phyloP scores from a whole-genome alignment of 2,329 filamentous ascomycete genomes.

The Stagonosporopsis tanaceti region DNA sequence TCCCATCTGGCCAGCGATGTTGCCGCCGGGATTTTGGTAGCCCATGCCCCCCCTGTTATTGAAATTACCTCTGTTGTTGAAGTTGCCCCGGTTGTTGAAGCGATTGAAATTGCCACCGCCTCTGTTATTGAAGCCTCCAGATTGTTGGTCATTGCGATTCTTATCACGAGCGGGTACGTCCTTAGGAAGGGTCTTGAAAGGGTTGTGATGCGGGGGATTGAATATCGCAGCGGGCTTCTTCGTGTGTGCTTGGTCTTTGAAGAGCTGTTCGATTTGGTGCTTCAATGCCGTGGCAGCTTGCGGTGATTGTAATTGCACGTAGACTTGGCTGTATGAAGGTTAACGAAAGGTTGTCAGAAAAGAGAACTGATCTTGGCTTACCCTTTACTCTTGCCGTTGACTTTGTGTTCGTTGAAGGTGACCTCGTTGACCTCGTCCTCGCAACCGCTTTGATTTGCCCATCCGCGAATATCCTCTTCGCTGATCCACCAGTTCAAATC shows the following conservation, averaged over 20 bases:
- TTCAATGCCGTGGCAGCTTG: slow-evolving; percentile 89
- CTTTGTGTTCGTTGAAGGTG: slow-evolving; percentile 97
- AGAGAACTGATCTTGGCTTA: slow-evolving; percentile 55
- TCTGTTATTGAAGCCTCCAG: slow-evolving; percentile 48
- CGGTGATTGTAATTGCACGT: slow-evolving; percentile 81
- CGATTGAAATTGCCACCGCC: slow-evolving; percentile 50
- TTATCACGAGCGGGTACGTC: slow-evolving; percentile 79
- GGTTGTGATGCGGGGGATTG: slow-evolving; percentile 79
- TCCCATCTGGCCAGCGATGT: slow-evolving; percentile 53
- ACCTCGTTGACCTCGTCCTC: slow-evolving; percentile 90
- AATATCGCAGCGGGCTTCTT: slow-evolving; percentile 78
- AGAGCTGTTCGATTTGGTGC: slow-evolving; percentile 75
- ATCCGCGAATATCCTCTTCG: slow-evolving; percentile 92
- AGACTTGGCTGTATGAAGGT: slow-evolving; percentile 67
- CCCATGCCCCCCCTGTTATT: slow-evolving; percentile 34
- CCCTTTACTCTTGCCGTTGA: slow-evolving; percentile 99
- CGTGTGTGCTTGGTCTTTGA: slow-evolving; percentile 63
- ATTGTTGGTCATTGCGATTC: slow-evolving; percentile 64
- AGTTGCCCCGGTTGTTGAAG: slow-evolving; percentile 45
- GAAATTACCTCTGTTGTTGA: slow-evolving; percentile 45
- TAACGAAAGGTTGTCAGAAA: slow-evolving; percentile 4
- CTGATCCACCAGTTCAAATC: slow-evolving; percentile 93
- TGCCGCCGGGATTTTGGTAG: slow-evolving; percentile 28
- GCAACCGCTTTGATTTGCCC: slow-evolving; percentile 78
- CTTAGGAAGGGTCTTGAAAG: slow-evolving; percentile 90